phyloP scores from a whole-genome alignment of 192 early-diverging fungal species.

The Coemansia sp. region DNA sequence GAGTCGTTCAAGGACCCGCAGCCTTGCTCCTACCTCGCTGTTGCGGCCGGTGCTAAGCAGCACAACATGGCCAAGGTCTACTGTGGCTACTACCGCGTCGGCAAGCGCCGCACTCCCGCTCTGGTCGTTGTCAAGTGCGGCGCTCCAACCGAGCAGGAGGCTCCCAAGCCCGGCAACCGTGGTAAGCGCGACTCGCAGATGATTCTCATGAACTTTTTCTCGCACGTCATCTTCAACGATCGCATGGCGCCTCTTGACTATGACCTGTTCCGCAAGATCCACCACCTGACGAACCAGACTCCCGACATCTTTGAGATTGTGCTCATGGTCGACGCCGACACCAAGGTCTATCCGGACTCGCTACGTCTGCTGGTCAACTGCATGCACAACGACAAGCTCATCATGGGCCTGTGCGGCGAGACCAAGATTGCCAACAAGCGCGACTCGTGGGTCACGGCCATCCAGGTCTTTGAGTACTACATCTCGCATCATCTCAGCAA shows the following conservation, averaged over 20 bases:
- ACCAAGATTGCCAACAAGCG: slow-evolving; percentile 93
- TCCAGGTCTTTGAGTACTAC: slow-evolving; percentile 99
- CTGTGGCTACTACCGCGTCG: slow-evolving; percentile 91
- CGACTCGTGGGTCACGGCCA: slow-evolving; percentile 96
- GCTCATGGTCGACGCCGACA: slow-evolving; percentile 99
- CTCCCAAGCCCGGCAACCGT: slow-evolving; percentile 84
- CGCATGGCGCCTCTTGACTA: slow-evolving; percentile 95
- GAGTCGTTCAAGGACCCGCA: slow-evolving; percentile 92
- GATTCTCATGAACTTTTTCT: slow-evolving; percentile 96
- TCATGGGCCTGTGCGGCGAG: slow-evolving; percentile 97
- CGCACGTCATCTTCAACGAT: slow-evolving; percentile 92
- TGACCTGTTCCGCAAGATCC: slow-evolving; percentile 98
- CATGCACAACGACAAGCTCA: slow-evolving; percentile 89
- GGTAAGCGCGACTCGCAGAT: slow-evolving; percentile 99
- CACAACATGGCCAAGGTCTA: slow-evolving; percentile 98
- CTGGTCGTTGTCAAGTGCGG: slow-evolving; percentile 95
- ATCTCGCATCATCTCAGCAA: slow-evolving; percentile 97
- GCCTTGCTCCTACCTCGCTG: slow-evolving; percentile 76
- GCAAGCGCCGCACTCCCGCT: slow-evolving; percentile 88
- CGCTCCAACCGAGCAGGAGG: slow-evolving; percentile 72
- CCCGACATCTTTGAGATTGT: slow-evolving; percentile 97
- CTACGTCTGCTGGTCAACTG: slow-evolving; percentile 94
- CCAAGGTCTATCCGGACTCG: slow-evolving; percentile 87
- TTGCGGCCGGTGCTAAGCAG: slow-evolving; percentile 83
- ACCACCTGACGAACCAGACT: slow-evolving; percentile 97